Evolutionary conservation across 2,329 filamentous ascomycete species (phyloP).

Genomic region (Scleromitrula shiraiana): DNA sequence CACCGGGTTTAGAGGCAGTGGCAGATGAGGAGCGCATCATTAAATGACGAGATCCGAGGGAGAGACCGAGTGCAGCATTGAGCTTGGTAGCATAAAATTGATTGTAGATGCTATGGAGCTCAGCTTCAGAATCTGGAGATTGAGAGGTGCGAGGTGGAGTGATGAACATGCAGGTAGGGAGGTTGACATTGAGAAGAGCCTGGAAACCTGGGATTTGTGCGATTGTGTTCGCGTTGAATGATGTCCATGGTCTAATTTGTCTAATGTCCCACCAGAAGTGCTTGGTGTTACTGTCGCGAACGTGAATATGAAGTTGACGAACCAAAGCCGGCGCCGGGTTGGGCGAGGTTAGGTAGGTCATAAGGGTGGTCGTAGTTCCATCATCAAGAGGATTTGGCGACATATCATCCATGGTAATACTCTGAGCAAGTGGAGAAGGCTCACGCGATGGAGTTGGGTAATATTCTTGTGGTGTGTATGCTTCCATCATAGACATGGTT

Average conservation of each 20-base stretch:
- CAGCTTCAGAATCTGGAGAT: constrained; percentile 69
- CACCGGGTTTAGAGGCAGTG: constrained; percentile 18
- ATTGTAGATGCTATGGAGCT: constrained; percentile 67
- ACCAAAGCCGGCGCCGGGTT: constrained; percentile 81
- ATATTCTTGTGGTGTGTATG: constrained; percentile 38
- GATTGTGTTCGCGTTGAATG: constrained; percentile 68
- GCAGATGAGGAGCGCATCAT: constrained; percentile 26
- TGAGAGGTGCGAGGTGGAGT: constrained; percentile 39
- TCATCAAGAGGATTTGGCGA: constrained; percentile 29
- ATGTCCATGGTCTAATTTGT: constrained; percentile 74
- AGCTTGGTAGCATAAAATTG: constrained; percentile 78
- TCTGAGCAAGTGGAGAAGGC: constrained; percentile 35
- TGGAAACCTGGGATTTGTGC: constrained; percentile 64
- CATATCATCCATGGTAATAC: constrained; percentile 27
- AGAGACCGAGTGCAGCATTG: constrained; percentile 74
- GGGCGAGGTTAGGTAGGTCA: constrained; percentile 67
- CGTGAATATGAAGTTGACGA: constrained; percentile 64
- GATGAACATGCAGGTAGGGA: constrained; percentile 55
- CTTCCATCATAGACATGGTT: constrained; percentile 24
- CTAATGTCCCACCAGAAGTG: constrained; percentile 97
- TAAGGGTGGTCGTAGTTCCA: constrained; percentile 55
- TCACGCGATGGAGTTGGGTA: constrained; percentile 33
- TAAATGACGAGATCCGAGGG: constrained; percentile 57
- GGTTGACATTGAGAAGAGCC: constrained; percentile 61
- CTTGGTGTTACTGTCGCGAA: constrained; percentile 59